These are phyloP conservation scores for Cyamopsis tetragonoloba DNA, from an alignment of 306 rosid species.

Conservation along the genomic window DNA sequence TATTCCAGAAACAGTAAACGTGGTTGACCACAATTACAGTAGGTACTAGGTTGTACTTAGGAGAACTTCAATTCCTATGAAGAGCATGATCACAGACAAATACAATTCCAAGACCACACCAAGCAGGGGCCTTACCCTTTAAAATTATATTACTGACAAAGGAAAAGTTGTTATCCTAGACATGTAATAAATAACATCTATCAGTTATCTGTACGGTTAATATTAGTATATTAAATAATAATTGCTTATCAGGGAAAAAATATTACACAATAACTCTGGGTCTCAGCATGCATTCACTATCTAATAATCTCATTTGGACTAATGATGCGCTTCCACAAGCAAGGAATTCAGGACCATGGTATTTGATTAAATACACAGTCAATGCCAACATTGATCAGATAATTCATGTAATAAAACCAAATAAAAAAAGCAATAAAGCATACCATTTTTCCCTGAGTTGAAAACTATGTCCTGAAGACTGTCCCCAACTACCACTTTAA, in stretches of 20 bases:
- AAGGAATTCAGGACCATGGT: neutral
- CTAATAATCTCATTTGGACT: neutral
- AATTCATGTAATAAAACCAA: neutral
- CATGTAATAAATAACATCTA: neutral
- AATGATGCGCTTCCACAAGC: neutral
- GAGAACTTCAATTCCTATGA: neutral
- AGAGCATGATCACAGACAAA: neutral
- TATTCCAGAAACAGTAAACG: neutral
- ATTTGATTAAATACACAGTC: neutral
- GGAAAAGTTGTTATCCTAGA: neutral
- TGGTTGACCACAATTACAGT: neutral
- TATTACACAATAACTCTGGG: neutral
- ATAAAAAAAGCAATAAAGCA: neutral
- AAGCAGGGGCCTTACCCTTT: too few species aligned
- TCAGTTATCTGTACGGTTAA: neutral
- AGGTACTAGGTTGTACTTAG: neutral
- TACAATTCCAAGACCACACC: too few species aligned
- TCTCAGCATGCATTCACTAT: neutral
- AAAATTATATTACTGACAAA: neutral
- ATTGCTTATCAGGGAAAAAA: too few species aligned
- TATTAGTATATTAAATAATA: too few species aligned
- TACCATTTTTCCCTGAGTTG: slow-evolving; percentile 86
- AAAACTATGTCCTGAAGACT: slow-evolving; percentile 65
- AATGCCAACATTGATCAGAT: neutral
- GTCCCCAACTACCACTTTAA: slow-evolving; percentile 80